Conservation (phyloP, 2,329 filamentous ascomycete species). For the Cladosporium sp. region DNA sequence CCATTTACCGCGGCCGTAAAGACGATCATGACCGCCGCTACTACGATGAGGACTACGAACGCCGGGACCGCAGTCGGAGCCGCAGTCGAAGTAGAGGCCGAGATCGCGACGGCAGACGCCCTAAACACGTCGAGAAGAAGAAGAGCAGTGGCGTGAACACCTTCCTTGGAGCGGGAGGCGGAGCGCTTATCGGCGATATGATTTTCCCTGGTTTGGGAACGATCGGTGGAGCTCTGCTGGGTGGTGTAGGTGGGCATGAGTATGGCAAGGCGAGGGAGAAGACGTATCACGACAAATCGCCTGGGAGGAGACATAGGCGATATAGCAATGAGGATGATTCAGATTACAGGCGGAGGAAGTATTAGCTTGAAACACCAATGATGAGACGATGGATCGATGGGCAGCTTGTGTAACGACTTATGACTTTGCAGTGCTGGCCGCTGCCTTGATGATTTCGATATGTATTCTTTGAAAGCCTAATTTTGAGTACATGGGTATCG, state of each 20-base stretch:
- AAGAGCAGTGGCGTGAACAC: conserved; percentile 32
- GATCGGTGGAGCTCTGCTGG: conserved; percentile 36
- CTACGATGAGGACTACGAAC: conserved; percentile 7
- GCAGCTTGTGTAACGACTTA: neutral
- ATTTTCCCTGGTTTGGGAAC: conserved; percentile 44
- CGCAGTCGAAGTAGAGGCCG: conserved; percentile 14
- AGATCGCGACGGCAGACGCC: conserved; percentile 1
- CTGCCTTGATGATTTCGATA: neutral
- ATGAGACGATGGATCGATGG: neutral
- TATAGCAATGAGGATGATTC: conserved; percentile 12
- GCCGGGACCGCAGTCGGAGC: conserved; percentile 7
- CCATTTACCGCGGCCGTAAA: conserved; percentile 10
- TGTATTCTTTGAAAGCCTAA: neutral
- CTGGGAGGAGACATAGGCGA: conserved; percentile 1
- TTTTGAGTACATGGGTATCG: neutral
- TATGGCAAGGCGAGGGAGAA: conserved; percentile 30
- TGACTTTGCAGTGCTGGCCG: neutral
- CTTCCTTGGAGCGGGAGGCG: conserved; percentile 43
- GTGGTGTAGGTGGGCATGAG: conserved; percentile 40
- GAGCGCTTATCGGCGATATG: conserved; percentile 41
- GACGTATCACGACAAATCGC: conserved; percentile 4
- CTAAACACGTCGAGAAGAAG: conserved; percentile 15
- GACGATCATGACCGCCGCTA: conserved; percentile 14
- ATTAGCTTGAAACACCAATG: neutral
- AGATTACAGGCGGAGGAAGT: conserved; percentile 8